phyloP scores from a whole-genome alignment of 495 filamentous ascomycete species.

The Xylaria longipes region DNA sequence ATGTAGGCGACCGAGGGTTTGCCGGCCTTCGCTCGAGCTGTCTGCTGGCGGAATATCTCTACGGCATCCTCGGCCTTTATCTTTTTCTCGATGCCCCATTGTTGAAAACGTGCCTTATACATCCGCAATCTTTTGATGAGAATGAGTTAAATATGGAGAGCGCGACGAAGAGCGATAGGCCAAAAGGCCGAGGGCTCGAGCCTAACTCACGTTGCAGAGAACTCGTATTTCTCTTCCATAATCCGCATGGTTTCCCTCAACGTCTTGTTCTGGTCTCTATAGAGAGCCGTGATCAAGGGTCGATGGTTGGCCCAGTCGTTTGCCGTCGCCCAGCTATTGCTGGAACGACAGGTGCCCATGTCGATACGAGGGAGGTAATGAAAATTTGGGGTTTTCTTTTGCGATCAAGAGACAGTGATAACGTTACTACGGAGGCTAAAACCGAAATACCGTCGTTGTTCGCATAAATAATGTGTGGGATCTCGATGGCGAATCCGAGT shows the following conservation, averaged over 20 bases:
- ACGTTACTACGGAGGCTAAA: background rate
- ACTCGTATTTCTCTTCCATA: slow-evolving; percentile 47
- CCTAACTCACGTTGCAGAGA: slow-evolving; percentile 48
- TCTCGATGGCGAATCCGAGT: background rate
- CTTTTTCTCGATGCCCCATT: slow-evolving; percentile 54
- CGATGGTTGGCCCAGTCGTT: slow-evolving; percentile 36
- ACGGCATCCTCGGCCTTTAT: slow-evolving; percentile 47
- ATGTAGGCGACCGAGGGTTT: slow-evolving; percentile 44
- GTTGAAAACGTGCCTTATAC: slow-evolving; percentile 52
- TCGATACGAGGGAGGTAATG: background rate
- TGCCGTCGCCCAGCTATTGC: slow-evolving; percentile 37
- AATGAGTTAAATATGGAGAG: background rate
- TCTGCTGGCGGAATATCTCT: slow-evolving; percentile 44
- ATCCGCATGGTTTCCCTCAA: slow-evolving; percentile 49
- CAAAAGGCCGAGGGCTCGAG: background rate
- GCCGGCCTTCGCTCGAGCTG: slow-evolving; percentile 39
- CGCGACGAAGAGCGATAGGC: background rate
- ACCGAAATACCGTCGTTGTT: slow-evolving; percentile 1
- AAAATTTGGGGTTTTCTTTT: background rate
- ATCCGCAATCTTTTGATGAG: slow-evolving; percentile 43
- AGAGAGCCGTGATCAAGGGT: slow-evolving; percentile 36
- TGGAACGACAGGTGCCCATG: slow-evolving; percentile 30
- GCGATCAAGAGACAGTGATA: background rate
- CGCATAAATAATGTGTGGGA: background rate
- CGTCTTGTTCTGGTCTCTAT: slow-evolving; percentile 48